Evolutionary conservation across 495 filamentous ascomycete genomes (phyloP), one percentile per base, ranked within the genome.

Genomic region (Antarctomyces pellizariae): DNA sequence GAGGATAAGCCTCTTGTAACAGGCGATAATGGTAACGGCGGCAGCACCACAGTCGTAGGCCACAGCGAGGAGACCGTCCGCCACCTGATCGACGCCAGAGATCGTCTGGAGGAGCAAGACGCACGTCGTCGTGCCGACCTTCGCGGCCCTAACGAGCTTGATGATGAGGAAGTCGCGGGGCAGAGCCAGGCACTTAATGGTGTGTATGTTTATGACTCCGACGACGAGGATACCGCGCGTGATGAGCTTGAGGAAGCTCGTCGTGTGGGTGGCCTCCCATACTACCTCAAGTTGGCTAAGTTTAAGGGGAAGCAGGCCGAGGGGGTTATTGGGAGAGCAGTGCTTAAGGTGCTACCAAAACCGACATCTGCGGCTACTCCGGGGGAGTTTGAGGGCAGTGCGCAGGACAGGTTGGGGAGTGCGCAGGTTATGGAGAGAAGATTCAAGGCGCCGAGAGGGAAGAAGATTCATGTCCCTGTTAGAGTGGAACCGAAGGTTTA

Each of bases 401-500:
- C n/a, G n/a, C n/a, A n/a, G n/a, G n/a, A n/a, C n/a, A n/a, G n/a
- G n/a, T 46, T 61, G 10, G 52, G 53, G 2, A 35, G 40, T 19
- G 43, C 52, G 19, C 41, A 62, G 36, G 47, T 75, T 46, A 44
- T 77, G 43, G 44, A 49, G 37, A 60, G 63, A 51, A 61, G 57
- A 30, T 84, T 91, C 57, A 73, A 67, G 37, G 86, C 86, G 11
- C 86, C 86, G 5, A 73, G 71, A 45, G 83, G 83, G 13, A 93
- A 93, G 49, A 64, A 55, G 39, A 97, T 97, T 38, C 79, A 92
- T 36, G 84, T 97, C 13, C 86, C 83, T 16, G 71, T 95, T 22
- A 68, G 86, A 28, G 80, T 97, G 24, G 86, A 97, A 51, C 86
- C 86, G 2, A 97, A 97, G 47, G 86, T 97, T 34, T 89, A 82